Evolutionary conservation across 345 rosid species (phyloP), one percentile per base, ranked within the genome.

Genomic region (Lepidium didymum): DNA sequence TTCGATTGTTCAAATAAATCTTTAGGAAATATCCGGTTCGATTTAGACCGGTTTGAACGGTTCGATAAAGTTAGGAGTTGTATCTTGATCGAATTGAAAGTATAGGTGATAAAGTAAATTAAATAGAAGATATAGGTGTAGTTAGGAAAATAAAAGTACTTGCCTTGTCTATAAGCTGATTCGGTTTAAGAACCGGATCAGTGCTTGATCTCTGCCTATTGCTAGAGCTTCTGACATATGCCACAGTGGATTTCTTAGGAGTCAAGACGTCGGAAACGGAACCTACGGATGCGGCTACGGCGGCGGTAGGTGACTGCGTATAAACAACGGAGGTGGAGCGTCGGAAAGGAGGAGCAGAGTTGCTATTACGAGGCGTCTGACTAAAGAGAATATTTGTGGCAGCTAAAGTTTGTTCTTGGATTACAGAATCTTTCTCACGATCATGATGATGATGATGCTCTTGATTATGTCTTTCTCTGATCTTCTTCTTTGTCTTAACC

Each of bases 101-200:
- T 29, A 29, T 16, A 4, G 2, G 11, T 8, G 3, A 15, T 13
- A 10, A 3, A 16, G 25, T 52, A n/a, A 42, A 63, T 14, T n/a
- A 50, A 35, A 40, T 1, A 2, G 6, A 71, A 6, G 10, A 21
- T 23, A 46, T 36, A 8, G 5, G 42, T 8, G 7, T 6, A 12
- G 25, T 5, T 15, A 19, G 9, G 5, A 10, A 68, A 21, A 1
- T 19, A 15, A 44, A 58, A 54, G 44, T 18, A 16, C 69, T 75
- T 75, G 86, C 99, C 99, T 83, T 87, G 72, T 84, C 89, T 70
- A 85, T 81, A 45, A 95, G 87, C 86, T 95, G 96, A 38, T 87
- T 90, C 23, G 96, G 99, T 76, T 85, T 85, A 44, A 91, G 70
- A 64, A 91, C 79, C 50, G 90, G 97, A 78, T 95, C 96, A 14